phyloP scores from a whole-genome alignment of 176 grass and related monocot species.

The Tillandsia leiboldiana region DNA sequence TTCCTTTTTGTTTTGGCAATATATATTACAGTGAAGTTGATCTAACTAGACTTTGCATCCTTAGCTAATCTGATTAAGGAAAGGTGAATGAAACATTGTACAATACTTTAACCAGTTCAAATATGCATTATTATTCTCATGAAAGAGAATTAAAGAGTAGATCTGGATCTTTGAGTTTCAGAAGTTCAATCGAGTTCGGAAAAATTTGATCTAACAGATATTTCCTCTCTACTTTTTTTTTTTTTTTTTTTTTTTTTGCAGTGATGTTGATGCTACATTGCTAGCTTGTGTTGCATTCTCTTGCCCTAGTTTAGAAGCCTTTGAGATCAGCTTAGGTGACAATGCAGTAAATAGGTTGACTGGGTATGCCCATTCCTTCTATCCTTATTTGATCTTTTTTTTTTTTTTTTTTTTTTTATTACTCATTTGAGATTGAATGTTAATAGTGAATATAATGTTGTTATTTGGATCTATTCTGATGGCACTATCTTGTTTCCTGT shows the following conservation, averaged over 20 bases:
- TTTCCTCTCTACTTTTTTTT: slow-evolving; percentile 22
- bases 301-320: slow-evolving; percentile 53
- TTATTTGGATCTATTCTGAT: neutral
- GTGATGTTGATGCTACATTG: slow-evolving; percentile 69
- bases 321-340: slow-evolving; percentile 52
- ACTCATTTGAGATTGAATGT: neutral
- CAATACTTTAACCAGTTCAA: neutral
- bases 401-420: neutral
- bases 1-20: neutral
- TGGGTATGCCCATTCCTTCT: slow-evolving; percentile 41
- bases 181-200: neutral
- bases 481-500: no score
- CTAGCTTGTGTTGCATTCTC: slow-evolving; percentile 81
- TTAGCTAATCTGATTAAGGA: neutral
- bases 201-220: slow-evolving; percentile 15
- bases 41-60: neutral
- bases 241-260: slow-evolving; percentile 22
- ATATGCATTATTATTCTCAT: slow-evolving; percentile 3
- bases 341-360: slow-evolving; percentile 55
- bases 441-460: neutral
- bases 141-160: neutral
- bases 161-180: neutral
- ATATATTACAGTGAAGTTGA: neutral
- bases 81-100: neutral
- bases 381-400: neutral